Conservation (phyloP, 306 rosid species). For the Biancaea sappan region DNA sequence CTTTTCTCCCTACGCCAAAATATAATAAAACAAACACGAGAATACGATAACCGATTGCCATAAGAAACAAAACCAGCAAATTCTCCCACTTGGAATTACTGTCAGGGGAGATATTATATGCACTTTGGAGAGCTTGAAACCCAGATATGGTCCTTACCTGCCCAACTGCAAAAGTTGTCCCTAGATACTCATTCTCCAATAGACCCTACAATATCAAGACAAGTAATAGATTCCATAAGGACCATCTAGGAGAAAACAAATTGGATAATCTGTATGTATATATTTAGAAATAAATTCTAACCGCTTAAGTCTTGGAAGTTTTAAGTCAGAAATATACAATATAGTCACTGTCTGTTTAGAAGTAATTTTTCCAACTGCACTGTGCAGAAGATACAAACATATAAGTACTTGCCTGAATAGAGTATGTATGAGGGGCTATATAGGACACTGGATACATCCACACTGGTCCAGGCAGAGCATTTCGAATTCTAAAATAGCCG, state of each 20-base stretch:
- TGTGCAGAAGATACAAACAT: neutral
- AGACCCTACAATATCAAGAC: conserved; percentile 59
- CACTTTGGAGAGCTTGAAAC: conserved; percentile 78
- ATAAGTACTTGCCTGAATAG: conserved; percentile 76
- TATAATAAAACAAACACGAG: conserved; percentile 61
- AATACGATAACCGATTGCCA: conserved; percentile 85
- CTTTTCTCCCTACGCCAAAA: conserved; percentile 52
- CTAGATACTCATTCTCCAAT: conserved; percentile 92
- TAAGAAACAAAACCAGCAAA: conserved; percentile 82
- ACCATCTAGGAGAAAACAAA: conserved; percentile 3
- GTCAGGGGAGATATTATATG: conserved; percentile 70
- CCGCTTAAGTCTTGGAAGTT: conserved; percentile 12
- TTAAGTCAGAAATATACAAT: neutral
- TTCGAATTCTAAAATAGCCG: conserved; percentile 92
- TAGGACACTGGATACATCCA: conserved; percentile 94
- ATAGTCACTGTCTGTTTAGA: neutral
- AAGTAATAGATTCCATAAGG: conserved; percentile 9
- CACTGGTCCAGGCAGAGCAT: conserved; percentile 75
- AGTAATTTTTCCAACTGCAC: neutral
- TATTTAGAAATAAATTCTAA: neutral
- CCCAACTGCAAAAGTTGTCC: conserved; percentile 84
- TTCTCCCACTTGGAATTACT: conserved; percentile 83
- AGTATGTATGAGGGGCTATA: conserved; percentile 84
- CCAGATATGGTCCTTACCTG: conserved; percentile 94
- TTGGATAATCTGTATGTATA: neutral